Base-by-base conservation (phyloP, 208 protist genomes). In the Leishmania martiniquensis region DNA sequence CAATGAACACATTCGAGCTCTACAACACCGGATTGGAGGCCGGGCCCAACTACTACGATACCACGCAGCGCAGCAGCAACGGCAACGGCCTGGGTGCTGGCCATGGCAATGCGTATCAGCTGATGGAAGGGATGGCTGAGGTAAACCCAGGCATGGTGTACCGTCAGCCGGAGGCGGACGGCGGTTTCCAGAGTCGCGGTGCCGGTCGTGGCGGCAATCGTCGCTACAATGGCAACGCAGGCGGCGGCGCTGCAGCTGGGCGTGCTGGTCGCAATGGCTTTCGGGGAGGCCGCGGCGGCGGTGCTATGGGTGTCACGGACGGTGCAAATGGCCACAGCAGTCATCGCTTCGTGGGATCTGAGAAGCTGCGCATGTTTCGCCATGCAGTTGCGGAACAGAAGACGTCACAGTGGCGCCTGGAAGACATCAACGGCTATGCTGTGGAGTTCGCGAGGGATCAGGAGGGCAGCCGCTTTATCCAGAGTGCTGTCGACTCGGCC, bases 381-480 rank as follows among this genome's bases (percentile, higher is more conserved):
- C 76, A 82, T 34, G 91, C 91, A 59, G 82, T 84, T 42, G 81
- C 76, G 54, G 85, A 84, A 62, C 81, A 91, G 79, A 86, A 84
- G 60, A 68, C 76, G 32, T 81, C 59, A 47, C 80, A 80, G 49
- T 97, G 94, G 92, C 59, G 75, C n/a, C 89, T 97, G 54, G 68
- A 78, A 57, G 93, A 98, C 75, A 96, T 99, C 57, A 80, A 88
- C 29, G 96, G 93, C 37, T 88, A 98, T 82, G 93, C 98, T 12
- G 91, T 98, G 2, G 98, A 99, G 79, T 99, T 99, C 84, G 93
- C 93, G 62, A 89, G 96, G 68, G 98, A 99, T 82, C 98, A 99
- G 89, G 98, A 99, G 80, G 98, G 98, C 73, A 99, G 98, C 52
- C 90, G 98, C 67, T 99, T 99, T 81, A 99, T 99, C 82, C 98